phyloP scores from a whole-genome alignment of 2,329 filamentous ascomycete species.

The Diplodia corticola region DNA sequence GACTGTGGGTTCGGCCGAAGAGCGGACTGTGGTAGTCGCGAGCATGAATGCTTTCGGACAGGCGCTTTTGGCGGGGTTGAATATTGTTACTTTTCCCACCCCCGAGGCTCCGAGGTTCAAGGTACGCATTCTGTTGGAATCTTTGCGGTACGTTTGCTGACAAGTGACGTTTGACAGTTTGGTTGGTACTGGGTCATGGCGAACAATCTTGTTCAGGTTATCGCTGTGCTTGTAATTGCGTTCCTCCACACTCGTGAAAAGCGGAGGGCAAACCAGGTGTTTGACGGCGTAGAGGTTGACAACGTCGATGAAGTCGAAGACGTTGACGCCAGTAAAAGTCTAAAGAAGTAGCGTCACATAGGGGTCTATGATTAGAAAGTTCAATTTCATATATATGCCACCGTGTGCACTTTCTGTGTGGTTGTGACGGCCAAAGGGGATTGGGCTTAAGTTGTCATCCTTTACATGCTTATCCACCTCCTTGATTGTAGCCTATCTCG shows the following conservation, averaged over 20 bases:
- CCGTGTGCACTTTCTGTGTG: too few relatives aligned
- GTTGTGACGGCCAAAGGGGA: too few relatives aligned
- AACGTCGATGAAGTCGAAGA: neutral
- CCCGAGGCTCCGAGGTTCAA: neutral
- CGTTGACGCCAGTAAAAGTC: neutral
- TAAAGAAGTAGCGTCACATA: neutral
- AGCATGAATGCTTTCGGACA: slow-evolving; percentile 5
- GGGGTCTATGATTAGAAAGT: too few relatives aligned
- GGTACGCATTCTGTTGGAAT: neutral
- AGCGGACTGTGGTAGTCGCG: neutral
- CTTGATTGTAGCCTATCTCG: too few relatives aligned
- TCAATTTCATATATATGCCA: too few relatives aligned
- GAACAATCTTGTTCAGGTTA: neutral
- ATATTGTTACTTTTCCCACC: neutral
- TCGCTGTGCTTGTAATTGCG: neutral
- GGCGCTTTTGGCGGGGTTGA: neutral
- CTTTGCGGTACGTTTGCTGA: neutral
- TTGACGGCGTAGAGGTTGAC: neutral
- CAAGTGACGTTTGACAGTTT: neutral
- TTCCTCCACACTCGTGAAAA: neutral
- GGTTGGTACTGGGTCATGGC: slow-evolving; percentile 15
- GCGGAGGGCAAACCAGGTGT: neutral
- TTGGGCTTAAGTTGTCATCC: too few relatives aligned
- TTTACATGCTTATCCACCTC: too few relatives aligned
- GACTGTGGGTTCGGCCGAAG: neutral